phyloP scores from a whole-genome alignment of 257 asterid genomes.

The Pogostemon cablin region DNA sequence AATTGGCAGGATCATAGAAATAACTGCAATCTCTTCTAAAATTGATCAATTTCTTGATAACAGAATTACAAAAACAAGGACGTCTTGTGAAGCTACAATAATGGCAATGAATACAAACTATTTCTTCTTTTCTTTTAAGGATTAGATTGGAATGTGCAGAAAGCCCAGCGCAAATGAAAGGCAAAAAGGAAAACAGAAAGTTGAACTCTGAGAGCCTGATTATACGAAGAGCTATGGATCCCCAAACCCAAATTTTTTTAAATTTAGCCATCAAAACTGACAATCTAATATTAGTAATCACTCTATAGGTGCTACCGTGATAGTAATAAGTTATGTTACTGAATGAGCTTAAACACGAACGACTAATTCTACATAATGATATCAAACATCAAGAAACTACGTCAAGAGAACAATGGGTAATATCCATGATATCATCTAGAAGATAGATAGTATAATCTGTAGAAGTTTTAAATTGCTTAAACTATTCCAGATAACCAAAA shows the following conservation, averaged over 20 bases:
- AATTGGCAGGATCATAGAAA: neutral
- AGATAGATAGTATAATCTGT: conserved; percentile 20
- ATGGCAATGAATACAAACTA: neutral
- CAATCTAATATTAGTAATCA: conserved; percentile 7
- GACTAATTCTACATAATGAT: neutral
- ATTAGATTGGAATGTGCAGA: neutral
- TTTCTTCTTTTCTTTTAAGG: neutral
- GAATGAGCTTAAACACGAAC: neutral
- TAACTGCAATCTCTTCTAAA: conserved; percentile 12
- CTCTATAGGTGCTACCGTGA: neutral
- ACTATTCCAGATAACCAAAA: conserved; percentile 27
- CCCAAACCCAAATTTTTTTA: neutral
- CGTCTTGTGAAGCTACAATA: neutral
- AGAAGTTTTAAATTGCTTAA: conserved; percentile 29
- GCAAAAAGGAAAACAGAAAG: neutral
- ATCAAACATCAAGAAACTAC: conserved; percentile 6
- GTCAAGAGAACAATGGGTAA: conserved; percentile 10
- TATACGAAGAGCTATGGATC: neutral
- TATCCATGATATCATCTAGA: conserved; percentile 7
- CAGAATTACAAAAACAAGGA: neutral
- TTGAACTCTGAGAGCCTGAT: neutral
- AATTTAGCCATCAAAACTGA: conserved; percentile 10
- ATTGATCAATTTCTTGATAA: neutral
- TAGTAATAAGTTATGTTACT: conserved; percentile 13
- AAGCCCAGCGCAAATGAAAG: neutral